Percentiles rank a stretch among this genome's conserved stretches.
phyloP scores from a whole-genome alignment of 129 eudicot genomes.

The Flaveria trinervia region DNA sequence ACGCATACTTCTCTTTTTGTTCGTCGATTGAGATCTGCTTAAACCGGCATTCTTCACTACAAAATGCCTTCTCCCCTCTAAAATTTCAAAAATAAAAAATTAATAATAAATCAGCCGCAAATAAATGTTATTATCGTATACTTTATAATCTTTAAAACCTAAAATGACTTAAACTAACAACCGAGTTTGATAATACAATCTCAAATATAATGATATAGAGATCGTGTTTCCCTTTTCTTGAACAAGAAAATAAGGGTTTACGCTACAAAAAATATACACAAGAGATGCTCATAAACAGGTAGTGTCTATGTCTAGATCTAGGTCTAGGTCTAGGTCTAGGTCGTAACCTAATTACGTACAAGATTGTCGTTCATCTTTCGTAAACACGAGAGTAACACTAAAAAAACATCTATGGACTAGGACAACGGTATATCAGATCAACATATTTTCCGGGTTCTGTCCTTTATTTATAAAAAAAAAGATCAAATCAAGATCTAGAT shows the following conservation, averaged over 20 bases:
- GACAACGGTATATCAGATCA: neutral
- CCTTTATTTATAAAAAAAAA: neutral
- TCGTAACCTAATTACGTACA: constrained; percentile 3
- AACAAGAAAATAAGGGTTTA: neutral
- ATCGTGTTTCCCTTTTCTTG: neutral
- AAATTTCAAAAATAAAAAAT: constrained; percentile 6
- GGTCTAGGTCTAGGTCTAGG: neutral
- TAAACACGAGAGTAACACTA: neutral
- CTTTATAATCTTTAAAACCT: neutral
- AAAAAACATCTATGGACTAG: neutral
- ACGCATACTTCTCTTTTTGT: constrained; percentile 55
- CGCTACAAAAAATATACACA: neutral
- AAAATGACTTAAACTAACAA: neutral
- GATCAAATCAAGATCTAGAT: constrained; percentile 16
- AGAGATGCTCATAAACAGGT: neutral
- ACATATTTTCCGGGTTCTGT: no score
- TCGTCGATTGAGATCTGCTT: constrained; percentile 61
- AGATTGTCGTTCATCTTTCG: neutral
- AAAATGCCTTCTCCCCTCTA: constrained; percentile 85
- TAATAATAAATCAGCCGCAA: neutral
- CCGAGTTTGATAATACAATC: neutral
- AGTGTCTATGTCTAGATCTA: no score
- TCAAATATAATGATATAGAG: neutral
- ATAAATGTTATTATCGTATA: neutral
- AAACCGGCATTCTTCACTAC: constrained; percentile 78